Percentiles rank a stretch among this genome's conserved stretches.
phyloP scores from a whole-genome alignment of 768 basidiomycete species.

The Agrocybe praecox region DNA sequence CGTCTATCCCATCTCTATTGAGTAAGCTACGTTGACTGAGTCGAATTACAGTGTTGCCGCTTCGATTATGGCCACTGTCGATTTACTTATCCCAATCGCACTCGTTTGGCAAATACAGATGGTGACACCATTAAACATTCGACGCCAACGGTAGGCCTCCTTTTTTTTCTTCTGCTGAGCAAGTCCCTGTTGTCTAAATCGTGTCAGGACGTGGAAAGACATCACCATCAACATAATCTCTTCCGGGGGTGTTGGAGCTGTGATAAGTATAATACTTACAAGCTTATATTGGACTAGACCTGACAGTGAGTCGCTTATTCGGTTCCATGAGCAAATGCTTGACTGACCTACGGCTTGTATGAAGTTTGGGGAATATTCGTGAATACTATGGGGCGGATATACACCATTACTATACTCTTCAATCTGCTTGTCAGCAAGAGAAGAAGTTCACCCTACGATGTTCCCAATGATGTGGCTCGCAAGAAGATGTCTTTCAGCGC shows the following conservation, averaged over 20 bases:
- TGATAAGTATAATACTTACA: conserved; percentile 18
- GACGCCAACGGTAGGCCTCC: conserved; percentile 12
- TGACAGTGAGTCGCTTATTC: conserved; percentile 13
- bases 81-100: conserved; percentile 19
- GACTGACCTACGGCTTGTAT: not conserved
- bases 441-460: conserved; percentile 15
- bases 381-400: conserved; percentile 23
- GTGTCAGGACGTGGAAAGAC: conserved; percentile 15
- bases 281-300: conserved; percentile 19
- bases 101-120: conserved; percentile 18
- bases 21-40: not conserved
- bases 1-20: not conserved
- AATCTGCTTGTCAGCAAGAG: conserved; percentile 23
- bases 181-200: not conserved
- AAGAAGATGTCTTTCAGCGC: conserved; percentile 16
- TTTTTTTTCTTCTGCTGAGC: not conserved
- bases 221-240: conserved; percentile 22
- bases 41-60: conserved; percentile 11
- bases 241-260: conserved; percentile 20
- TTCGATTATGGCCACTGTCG: conserved; percentile 16
- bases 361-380: conserved; percentile 20
- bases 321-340: not conserved
- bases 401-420: conserved; percentile 24
- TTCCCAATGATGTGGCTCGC: conserved; percentile 7
- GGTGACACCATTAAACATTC: conserved; percentile 15